Base-by-base conservation (phyloP, 495 filamentous ascomycete genomes). In the Tuber umbilicatum region DNA sequence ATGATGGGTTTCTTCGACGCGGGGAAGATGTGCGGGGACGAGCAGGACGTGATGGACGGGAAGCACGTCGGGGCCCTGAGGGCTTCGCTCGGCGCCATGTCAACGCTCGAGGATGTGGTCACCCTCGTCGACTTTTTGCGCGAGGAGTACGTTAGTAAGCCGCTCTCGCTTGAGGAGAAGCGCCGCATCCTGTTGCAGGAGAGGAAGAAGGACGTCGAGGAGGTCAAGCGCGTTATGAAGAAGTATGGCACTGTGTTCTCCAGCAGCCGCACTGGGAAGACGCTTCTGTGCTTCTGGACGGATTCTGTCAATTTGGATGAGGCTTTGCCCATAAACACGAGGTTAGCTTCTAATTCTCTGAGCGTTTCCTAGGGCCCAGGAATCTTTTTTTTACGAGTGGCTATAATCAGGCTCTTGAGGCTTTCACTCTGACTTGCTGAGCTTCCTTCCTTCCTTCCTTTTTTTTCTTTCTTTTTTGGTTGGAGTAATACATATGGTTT, bases 71-170 rank as follows among this genome's bases (percentile, higher is more conserved):
- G 94, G 0, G 87, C 96, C 35, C 86, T 97, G 45, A 87, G 94
- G 67, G 89, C 89, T 41, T 97, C 94, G 80, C 84, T 97, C 2
- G 94, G 94, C 14, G 92, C 93, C 1, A 94, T 95, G 92, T 95
- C 91, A 78, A 94, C 89, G 47, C 81, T 89, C 64, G 85, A 84
- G 10, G 94, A 97, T 78, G 88, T 97, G 21, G 85, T 90, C 68
- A 85, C 83, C 0, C 91, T 97, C 73, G 80, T 93, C 10, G 83
- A 84, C 1, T 97, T 97, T 73, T 79, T 97, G n/a, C 83, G 86
- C 23, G 92, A 95, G 78, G 94, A 94, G 76, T 97, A 93, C 71
- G 86, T 88, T 31, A 73, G 72, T 35, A 55, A 50, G 23, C 55
- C 55, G n/a, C 55, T 64, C 17, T 64, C 70, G 72, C 55, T 80